phyloP scores from a whole-genome alignment of 805 yeast genomes.

The Yarrowia bubula region DNA sequence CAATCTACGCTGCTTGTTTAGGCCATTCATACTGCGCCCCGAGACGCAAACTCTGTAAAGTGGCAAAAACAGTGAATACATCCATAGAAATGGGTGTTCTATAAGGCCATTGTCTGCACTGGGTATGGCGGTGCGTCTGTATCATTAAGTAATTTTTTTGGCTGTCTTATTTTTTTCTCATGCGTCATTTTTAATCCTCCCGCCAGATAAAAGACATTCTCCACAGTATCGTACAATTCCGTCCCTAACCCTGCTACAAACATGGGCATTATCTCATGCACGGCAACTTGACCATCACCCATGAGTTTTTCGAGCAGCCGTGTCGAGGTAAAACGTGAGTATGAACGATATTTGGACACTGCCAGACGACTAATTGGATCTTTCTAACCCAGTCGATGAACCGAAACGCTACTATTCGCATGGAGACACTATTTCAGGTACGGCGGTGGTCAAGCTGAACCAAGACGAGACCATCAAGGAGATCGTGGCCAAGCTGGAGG shows the following conservation, averaged over 20 bases:
- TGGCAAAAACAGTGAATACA: background rate
- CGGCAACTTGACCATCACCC: conserved; percentile 2
- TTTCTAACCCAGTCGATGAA: conserved; percentile 15
- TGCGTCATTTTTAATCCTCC: background rate
- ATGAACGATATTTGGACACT: background rate
- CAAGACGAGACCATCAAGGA: conserved; percentile 35
- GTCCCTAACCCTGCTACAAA: conserved; percentile 14
- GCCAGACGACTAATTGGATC: too few relatives aligned
- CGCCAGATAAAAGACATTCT: background rate
- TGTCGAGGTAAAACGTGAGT: conserved; percentile 20
- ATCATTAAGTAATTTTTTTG: too few relatives aligned
- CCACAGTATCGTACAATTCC: background rate
- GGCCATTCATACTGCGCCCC: conserved; percentile 14
- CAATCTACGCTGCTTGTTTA: background rate
- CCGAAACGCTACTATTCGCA: conserved; percentile 23
- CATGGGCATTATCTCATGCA: conserved; percentile 23
- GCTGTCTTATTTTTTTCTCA: background rate
- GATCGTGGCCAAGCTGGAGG: conserved; percentile 38
- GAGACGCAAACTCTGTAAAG: background rate
- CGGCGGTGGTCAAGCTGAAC: conserved; percentile 31
- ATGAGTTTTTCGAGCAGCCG: conserved; percentile 23
- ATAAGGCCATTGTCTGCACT: too few relatives aligned
- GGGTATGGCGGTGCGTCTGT: too few relatives aligned
- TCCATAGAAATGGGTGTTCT: too few relatives aligned
- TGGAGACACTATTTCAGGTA: conserved; percentile 35